Evolutionary conservation across 768 basidiomycete genomes (phyloP).

Genomic region (Nidularia sp.): DNA sequence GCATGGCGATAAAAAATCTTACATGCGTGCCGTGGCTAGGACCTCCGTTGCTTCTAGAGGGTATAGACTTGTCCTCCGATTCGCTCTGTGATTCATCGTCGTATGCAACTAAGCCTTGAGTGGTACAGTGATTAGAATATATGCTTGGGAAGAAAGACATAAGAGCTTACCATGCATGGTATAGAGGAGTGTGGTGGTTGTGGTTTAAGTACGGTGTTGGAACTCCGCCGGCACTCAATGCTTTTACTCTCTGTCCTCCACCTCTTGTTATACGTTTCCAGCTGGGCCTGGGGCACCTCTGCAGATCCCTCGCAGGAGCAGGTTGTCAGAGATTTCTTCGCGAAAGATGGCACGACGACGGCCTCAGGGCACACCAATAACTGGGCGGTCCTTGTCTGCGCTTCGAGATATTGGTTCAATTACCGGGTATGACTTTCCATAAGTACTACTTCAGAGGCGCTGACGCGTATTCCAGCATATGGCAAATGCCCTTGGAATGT

Average conservation of each 20-base stretch:
- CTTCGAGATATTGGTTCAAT: constrained; percentile 98
- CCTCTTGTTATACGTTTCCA: constrained; percentile 26
- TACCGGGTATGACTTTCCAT: constrained; percentile 66
- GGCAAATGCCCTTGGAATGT: constrained; percentile 98
- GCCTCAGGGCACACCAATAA: constrained; percentile 82
- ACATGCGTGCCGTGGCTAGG: constrained; percentile 42
- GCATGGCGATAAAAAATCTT: constrained; percentile 46
- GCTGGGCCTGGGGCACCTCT: constrained; percentile 25
- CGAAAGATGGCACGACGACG: constrained; percentile 24
- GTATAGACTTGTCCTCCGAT: constrained; percentile 36
- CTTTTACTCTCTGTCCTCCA: constrained; percentile 21
- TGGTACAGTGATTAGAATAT: background rate
- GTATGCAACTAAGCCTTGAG: constrained; percentile 57
- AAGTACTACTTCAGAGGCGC: background rate
- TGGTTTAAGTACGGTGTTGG: constrained; percentile 9
- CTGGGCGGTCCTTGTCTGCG: constrained; percentile 96
- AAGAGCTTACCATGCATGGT: constrained; percentile 16
- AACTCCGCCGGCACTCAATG: constrained; percentile 18
- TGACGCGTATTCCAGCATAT: constrained; percentile 69
- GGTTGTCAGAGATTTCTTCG: constrained; percentile 42
- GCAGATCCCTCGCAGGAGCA: constrained; percentile 28
- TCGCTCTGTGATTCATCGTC: constrained; percentile 64
- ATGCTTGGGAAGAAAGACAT: background rate
- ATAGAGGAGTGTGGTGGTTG: constrained; percentile 5
- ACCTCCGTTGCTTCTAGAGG: constrained; percentile 18